Conservation (phyloP, 2,329 filamentous ascomycete species). For the Clonostachys rhizophaga region DNA sequence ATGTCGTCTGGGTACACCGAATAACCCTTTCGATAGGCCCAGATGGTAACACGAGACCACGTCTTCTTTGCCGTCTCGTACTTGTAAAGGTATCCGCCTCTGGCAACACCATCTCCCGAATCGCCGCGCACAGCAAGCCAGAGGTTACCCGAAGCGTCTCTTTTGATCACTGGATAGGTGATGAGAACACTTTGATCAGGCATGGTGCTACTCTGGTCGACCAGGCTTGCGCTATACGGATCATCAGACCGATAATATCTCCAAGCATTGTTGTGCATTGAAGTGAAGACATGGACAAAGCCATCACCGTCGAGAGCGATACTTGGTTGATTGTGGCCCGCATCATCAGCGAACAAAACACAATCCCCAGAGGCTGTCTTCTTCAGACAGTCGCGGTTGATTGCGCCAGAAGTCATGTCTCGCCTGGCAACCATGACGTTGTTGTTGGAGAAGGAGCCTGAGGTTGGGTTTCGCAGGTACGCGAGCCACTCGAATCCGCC, state of each 20-base stretch:
- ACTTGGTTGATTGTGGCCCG: conserved; percentile 13
- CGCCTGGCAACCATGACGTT: conserved; percentile 16
- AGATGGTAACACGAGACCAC: conserved; percentile 8
- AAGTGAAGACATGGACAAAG: conserved; percentile 16
- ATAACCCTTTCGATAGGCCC: conserved; percentile 12
- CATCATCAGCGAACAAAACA: conserved; percentile 11
- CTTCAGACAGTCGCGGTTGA: conserved; percentile 13
- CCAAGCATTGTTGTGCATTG: conserved; percentile 18
- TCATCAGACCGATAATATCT: conserved; percentile 13
- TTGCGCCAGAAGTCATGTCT: conserved; percentile 7
- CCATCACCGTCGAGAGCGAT: conserved; percentile 14
- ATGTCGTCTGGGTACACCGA: conserved; percentile 17
- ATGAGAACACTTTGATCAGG: conserved; percentile 9
- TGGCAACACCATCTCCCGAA: conserved; percentile 3
- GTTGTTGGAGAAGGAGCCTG: conserved; percentile 11
- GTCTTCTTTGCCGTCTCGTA: conserved; percentile 6
- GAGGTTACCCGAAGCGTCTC: conserved; percentile 7
- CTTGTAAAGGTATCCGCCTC: conserved; percentile 9
- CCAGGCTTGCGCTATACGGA: conserved; percentile 11
- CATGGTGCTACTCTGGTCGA: conserved; percentile 11
- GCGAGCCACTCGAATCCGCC: conserved; percentile 13
- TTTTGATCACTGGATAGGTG: conserved; percentile 9
- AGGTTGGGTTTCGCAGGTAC: conserved; percentile 13
- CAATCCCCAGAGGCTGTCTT: conserved; percentile 8
- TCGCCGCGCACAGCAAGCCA: conserved; percentile 10